A percentile compares a stretch with the other conserved stretches of the same genome.
These are phyloP conservation scores for Mycogone perniciosa DNA, from an alignment of 2,329 filamentous ascomycete species.

Conservation along the genomic window DNA sequence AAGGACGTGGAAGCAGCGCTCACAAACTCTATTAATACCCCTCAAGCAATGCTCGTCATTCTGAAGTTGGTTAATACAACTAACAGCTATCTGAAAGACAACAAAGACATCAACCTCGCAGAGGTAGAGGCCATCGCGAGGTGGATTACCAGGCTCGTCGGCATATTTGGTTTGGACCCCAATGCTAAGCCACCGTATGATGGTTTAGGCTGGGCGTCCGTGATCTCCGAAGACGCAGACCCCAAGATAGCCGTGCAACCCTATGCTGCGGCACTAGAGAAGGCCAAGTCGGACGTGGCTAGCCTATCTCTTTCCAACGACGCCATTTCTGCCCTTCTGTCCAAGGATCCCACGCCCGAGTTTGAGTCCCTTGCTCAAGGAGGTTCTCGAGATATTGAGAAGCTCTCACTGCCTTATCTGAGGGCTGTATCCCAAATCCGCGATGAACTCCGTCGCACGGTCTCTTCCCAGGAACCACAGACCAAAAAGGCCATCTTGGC, in stretches of 20 bases:
- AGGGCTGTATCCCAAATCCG: conserved; percentile 51
- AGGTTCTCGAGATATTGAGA: conserved; percentile 46
- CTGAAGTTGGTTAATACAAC: conserved; percentile 70
- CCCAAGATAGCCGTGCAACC: conserved; percentile 41
- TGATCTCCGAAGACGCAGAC: conserved; percentile 34
- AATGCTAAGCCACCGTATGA: conserved; percentile 49
- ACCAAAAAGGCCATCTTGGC: conserved; percentile 66
- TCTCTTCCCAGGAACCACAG: conserved; percentile 37
- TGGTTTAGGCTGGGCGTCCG: conserved; percentile 50
- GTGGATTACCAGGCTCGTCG: conserved; percentile 78
- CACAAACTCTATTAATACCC: conserved; percentile 82
- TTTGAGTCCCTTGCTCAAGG: conserved; percentile 39
- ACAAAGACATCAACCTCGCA: conserved; percentile 40
- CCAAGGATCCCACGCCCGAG: conserved; percentile 38
- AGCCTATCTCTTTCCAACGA: conserved; percentile 44
- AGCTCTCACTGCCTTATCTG: conserved; percentile 49
- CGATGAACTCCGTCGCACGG: conserved; percentile 54
- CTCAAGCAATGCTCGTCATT: conserved; percentile 70
- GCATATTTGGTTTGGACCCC: conserved; percentile 74
- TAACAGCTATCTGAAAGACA: conserved; percentile 53
- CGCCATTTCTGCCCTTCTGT: conserved; percentile 36
- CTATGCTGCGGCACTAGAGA: conserved; percentile 39
- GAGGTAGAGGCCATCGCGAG: conserved; percentile 55
- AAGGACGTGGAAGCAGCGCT: conserved; percentile 54
- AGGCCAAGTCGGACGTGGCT: conserved; percentile 41